Conservation (phyloP, 129 eudicot species). For the Saussurea involucrata region DNA sequence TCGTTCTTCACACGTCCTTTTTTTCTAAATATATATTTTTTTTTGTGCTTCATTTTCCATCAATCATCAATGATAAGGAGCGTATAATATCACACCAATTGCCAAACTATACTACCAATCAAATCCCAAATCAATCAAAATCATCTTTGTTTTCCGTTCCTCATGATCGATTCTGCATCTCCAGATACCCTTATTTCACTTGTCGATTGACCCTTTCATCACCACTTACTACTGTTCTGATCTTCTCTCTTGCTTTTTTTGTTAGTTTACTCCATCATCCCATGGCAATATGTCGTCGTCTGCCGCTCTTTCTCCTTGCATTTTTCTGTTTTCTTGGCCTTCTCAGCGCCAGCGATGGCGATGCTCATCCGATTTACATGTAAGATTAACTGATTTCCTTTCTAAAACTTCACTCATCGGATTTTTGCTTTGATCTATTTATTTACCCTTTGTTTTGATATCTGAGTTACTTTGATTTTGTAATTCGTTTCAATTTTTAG, state of each 20-base stretch:
- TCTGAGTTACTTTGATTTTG: background rate
- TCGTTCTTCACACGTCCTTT: conserved; percentile 11
- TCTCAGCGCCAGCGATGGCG: conserved; percentile 64
- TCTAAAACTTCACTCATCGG: background rate
- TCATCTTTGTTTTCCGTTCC: conserved; percentile 25
- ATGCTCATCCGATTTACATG: conserved; percentile 85
- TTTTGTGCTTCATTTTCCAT: background rate
- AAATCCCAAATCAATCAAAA: conserved; percentile 23
- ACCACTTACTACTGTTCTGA: background rate
- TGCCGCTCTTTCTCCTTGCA: conserved; percentile 35
- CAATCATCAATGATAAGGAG: conserved; percentile 2
- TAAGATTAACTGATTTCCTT: conserved; percentile 25
- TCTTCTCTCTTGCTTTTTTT: background rate
- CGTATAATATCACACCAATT: background rate
- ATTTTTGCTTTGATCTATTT: background rate
- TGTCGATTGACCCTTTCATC: conserved; percentile 5
- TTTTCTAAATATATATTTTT: background rate
- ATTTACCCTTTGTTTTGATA: background rate
- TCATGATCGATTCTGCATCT: conserved; percentile 23
- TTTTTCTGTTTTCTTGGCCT: conserved; percentile 31
- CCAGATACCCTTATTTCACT: conserved; percentile 14
- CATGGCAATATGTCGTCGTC: conserved; percentile 48
- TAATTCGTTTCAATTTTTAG: background rate
- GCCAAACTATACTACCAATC: background rate
- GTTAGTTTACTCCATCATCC: background rate